Evolutionary conservation across 352 stramenopile genomes (phyloP).

Genomic region (Globisporangium heterothallicum): DNA sequence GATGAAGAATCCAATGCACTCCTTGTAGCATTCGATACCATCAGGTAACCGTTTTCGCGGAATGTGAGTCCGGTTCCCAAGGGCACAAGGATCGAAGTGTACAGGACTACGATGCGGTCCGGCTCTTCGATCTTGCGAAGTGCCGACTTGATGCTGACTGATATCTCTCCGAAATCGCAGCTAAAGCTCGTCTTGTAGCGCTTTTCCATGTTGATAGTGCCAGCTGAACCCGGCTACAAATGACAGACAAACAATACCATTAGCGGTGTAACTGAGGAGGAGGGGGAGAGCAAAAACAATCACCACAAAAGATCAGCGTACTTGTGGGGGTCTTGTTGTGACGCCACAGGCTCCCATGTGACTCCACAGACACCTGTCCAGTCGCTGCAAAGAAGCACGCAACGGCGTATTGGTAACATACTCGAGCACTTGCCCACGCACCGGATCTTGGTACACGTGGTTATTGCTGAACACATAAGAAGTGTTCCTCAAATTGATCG

Average conservation of each 20-base stretch:
- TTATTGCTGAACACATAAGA: not conserved
- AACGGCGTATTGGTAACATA: not conserved
- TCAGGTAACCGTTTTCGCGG: conserved; percentile 11
- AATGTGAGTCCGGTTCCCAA: not conserved
- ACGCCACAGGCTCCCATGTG: not conserved
- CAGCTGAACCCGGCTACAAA: too few species aligned
- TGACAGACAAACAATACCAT: too few species aligned
- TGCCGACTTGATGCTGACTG: not conserved
- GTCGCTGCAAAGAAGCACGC: not conserved
- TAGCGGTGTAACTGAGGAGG: too few species aligned
- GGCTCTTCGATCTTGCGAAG: conserved; percentile 4
- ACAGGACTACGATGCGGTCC: conserved; percentile 4
- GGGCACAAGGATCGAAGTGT: conserved; percentile 5
- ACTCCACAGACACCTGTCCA: not conserved
- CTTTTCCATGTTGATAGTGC: not conserved
- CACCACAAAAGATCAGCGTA: too few species aligned
- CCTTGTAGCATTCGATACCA: not conserved
- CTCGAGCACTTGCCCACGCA: not conserved
- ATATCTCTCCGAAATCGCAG: conserved; percentile 1
- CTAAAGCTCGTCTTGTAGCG: conserved; percentile 1
- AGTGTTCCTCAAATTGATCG: not conserved
- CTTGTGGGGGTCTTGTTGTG: not conserved
- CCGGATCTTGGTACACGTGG: not conserved
- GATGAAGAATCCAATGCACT: not conserved
- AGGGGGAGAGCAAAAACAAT: too few species aligned